A percentile compares a stretch with the other conserved stretches of the same genome.
Conservation (phyloP, 257 asterid species). For the Solanum chiquidenum region DNA sequence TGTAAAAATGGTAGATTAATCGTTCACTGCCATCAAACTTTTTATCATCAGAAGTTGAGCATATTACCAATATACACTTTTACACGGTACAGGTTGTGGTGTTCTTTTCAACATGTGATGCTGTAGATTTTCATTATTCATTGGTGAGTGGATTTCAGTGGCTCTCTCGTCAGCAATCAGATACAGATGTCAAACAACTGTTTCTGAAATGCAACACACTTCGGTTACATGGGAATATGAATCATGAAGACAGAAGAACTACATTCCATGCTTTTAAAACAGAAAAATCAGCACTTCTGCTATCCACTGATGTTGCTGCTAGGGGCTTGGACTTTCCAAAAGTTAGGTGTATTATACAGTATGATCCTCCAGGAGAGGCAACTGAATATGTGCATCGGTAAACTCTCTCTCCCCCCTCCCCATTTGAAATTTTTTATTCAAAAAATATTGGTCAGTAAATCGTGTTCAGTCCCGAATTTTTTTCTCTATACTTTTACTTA, state of each 20-base stretch:
- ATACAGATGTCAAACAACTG: constrained; percentile 28
- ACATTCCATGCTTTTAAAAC: constrained; percentile 73
- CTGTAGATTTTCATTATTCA: constrained; percentile 87
- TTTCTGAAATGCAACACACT: constrained; percentile 69
- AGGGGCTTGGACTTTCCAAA: constrained; percentile 97
- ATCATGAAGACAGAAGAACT: constrained; percentile 73
- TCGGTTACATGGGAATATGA: constrained; percentile 84
- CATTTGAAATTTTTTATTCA: neutral
- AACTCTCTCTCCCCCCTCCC: neutral
- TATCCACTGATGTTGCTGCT: constrained; percentile 91
- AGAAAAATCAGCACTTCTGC: constrained; percentile 76
- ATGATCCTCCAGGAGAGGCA: constrained; percentile 99
- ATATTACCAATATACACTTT: neutral
- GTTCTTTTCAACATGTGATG: constrained; percentile 90
- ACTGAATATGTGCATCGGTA: constrained; percentile 99
- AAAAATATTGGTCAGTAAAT: neutral
- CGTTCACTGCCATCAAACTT: neutral
- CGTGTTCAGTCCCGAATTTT: neutral
- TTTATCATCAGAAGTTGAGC: neutral
- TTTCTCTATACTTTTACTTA: neutral
- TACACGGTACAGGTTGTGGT: constrained; percentile 59
- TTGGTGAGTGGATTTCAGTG: constrained; percentile 53
- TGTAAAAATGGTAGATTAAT: neutral
- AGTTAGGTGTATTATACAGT: constrained; percentile 89
- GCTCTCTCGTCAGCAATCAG: constrained; percentile 35